These are phyloP conservation scores for Circinella umbellata DNA, from an alignment of 371 early-diverging fungal species.

Conservation along the genomic window DNA sequence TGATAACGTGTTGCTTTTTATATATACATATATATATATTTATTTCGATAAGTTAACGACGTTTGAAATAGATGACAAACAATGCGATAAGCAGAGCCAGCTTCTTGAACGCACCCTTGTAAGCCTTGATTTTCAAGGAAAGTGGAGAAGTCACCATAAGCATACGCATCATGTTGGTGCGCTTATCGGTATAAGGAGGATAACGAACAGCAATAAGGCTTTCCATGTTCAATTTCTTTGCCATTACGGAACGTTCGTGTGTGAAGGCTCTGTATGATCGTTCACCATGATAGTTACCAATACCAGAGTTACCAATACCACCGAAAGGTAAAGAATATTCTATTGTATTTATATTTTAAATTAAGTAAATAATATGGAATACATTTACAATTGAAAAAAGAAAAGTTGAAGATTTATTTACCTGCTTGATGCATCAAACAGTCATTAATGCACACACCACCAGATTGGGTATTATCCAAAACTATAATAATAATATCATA, in stretches of 20 bases:
- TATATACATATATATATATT: too few relatives aligned
- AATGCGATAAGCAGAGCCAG: slow-evolving; percentile 18
- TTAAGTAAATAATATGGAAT: slow-evolving; percentile 6
- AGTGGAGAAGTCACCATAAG: slow-evolving; percentile 28
- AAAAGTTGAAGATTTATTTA: slow-evolving; percentile 16
- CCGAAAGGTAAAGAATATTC: slow-evolving; percentile 74
- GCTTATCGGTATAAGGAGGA: slow-evolving; percentile 33
- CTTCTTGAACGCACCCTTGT: slow-evolving; percentile 25
- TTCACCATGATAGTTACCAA: slow-evolving; percentile 79
- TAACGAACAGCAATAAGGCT: slow-evolving; percentile 51
- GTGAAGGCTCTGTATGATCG: slow-evolving; percentile 76
- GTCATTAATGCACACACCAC: slow-evolving; percentile 79
- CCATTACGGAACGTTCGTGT: slow-evolving; percentile 66
- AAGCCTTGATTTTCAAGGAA: slow-evolving; percentile 21
- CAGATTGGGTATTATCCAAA: slow-evolving; percentile 68
- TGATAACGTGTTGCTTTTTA: too few relatives aligned
- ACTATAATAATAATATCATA: slow-evolving; percentile 30
- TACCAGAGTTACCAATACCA: slow-evolving; percentile 82
- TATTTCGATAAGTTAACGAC: slow-evolving; percentile 1
- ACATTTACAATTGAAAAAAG: background rate
- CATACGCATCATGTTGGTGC: slow-evolving; percentile 19
- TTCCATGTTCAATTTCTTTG: slow-evolving; percentile 51
- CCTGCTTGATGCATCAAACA: slow-evolving; percentile 64
- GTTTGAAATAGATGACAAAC: slow-evolving; percentile 23
- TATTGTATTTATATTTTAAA: background rate